Evolutionary conservation across 2,329 filamentous ascomycete species (phyloP).

Genomic region (Chaetothyriales sp.): DNA sequence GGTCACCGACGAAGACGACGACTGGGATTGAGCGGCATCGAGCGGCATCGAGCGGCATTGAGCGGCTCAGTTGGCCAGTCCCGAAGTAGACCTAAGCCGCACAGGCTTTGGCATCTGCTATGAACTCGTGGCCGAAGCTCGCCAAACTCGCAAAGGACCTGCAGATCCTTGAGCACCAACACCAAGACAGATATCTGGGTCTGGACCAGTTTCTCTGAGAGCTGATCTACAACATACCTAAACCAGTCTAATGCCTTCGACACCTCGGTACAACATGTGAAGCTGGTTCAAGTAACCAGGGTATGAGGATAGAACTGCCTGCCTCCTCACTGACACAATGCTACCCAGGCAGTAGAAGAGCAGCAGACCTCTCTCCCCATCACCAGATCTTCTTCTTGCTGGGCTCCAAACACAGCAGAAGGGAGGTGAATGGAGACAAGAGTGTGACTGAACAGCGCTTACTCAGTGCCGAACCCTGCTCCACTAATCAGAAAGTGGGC

Average conservation of each 20-base stretch:
- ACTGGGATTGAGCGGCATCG: constrained; percentile 30
- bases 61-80: too few relatives aligned
- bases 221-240: neutral
- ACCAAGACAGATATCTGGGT: neutral
- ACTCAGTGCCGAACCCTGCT: too few relatives aligned
- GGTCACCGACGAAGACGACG: constrained; percentile 29
- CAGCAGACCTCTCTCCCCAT: neutral
- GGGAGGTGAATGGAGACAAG: too few relatives aligned
- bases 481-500: neutral
- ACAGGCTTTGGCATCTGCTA: neutral
- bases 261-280: neutral
- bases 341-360: neutral
- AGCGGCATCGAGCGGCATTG: neutral
- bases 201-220: neutral
- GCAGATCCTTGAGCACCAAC: neutral
- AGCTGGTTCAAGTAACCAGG: neutral
- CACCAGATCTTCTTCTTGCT: too few relatives aligned
- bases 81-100: neutral
- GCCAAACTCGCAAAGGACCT: too few relatives aligned
- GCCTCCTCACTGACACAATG: too few relatives aligned
- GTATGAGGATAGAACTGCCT: neutral
- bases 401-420: too few relatives aligned
- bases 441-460: too few relatives aligned
- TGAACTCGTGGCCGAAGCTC: neutral
- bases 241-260: neutral